Conservation (phyloP, 140 eudicot species). For the Oenanthe javanica region DNA sequence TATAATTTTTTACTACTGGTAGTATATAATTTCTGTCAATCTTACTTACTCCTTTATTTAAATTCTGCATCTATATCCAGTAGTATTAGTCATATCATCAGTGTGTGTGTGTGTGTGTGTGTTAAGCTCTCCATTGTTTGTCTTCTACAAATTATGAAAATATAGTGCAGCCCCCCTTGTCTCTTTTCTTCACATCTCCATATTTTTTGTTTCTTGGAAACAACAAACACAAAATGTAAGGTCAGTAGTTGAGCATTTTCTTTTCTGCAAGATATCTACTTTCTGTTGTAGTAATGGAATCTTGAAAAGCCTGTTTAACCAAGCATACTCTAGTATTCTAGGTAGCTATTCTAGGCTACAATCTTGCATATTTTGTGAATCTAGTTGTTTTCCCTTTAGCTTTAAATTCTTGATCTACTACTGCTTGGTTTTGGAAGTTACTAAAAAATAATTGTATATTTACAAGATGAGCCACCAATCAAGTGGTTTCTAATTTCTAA, state of each 20-base stretch:
- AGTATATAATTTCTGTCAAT: not conserved
- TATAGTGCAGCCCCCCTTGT: not conserved
- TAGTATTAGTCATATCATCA: not conserved
- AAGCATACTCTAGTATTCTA: not conserved
- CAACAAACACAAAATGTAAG: not conserved
- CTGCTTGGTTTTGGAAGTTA: not conserved
- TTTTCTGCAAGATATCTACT: not conserved
- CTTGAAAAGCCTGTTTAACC: not conserved
- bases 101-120: not conserved
- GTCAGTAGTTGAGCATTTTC: constrained; percentile 7
- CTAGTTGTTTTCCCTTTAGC: not conserved
- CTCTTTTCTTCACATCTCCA: not conserved
- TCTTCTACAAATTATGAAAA: not conserved
- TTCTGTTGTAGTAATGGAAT: not conserved
- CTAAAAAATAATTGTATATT: not conserved
- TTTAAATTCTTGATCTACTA: not conserved
- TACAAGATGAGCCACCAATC: not conserved
- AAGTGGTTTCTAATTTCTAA: not conserved
- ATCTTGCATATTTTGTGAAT: not conserved
- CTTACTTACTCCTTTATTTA: not conserved
- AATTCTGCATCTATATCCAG: not conserved
- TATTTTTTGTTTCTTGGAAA: constrained; percentile 2
- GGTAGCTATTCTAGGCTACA: not conserved
- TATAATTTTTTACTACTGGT: not conserved
- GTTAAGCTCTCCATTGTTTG: not conserved